Conservation (phyloP, 2,329 filamentous ascomycete genomes). For the Pseudocercospora musae region DNA sequence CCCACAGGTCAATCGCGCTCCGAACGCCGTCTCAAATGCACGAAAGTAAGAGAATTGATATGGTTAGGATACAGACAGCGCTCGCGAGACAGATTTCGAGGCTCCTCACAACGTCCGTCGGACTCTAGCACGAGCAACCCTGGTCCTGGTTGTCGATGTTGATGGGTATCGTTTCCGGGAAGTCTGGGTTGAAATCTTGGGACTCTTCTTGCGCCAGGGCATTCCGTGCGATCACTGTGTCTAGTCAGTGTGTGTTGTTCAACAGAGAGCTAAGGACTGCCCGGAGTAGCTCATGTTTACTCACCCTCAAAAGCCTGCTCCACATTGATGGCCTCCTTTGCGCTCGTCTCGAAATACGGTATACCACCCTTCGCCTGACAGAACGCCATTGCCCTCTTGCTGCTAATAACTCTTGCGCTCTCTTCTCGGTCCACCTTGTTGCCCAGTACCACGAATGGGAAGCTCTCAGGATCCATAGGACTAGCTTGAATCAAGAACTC, state of each 20-base stretch:
- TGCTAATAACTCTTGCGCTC: slow-evolving; percentile 92
- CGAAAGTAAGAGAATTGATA: neutral
- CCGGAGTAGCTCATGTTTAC: slow-evolving; percentile 9
- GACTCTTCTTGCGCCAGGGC: slow-evolving; percentile 95
- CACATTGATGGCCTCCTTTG: slow-evolving; percentile 97
- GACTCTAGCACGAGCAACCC: slow-evolving; percentile 76
- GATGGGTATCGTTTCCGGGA: slow-evolving; percentile 97
- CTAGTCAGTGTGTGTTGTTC: too few species aligned
- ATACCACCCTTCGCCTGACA: slow-evolving; percentile 97
- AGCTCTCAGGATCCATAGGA: slow-evolving; percentile 92
- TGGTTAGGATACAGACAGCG: neutral
- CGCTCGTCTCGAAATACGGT: slow-evolving; percentile 98
- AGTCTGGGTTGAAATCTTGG: slow-evolving; percentile 95
- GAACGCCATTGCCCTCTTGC: slow-evolving; percentile 93
- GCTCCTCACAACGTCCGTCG: neutral
- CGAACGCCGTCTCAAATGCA: slow-evolving; percentile 3
- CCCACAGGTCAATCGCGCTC: neutral
- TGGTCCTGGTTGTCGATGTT: slow-evolving; percentile 91
- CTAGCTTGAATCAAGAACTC: slow-evolving; percentile 98
- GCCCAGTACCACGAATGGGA: slow-evolving; percentile 95
- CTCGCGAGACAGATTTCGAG: neutral
- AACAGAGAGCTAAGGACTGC: too few species aligned
- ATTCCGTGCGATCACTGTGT: slow-evolving; percentile 97
- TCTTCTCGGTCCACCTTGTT: slow-evolving; percentile 99
- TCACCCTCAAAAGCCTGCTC: slow-evolving; percentile 74